Base-by-base conservation (phyloP, 1,139 yeast species). In the Groenewaldozyma auringiensis region DNA sequence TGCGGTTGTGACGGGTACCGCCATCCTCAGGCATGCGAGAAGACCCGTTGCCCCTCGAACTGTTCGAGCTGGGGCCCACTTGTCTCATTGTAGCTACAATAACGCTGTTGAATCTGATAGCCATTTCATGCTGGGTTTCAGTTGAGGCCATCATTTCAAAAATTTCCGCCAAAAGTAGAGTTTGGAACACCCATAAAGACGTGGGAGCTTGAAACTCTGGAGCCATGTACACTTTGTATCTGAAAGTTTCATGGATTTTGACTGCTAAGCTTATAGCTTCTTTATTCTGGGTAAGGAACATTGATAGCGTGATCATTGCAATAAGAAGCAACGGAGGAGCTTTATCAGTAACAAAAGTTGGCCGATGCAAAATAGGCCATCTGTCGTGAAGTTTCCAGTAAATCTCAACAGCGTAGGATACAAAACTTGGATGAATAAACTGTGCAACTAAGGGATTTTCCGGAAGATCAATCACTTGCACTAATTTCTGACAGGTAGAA, bases 101-200 rank as follows among this genome's bases (percentile, higher is more conserved):
- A n/a, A 56, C 60, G 36, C 52, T 51, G 45, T 56, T 56, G 45
- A 56, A 56, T 14, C 59, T 41, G n/a, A 53, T 53, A 2, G 60
- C 57, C 55, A 56, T 47, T 37, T 56, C 58, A 37, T 56, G 60
- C 42, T 82, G 88, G 56, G 81, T 64, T 33, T 67, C 66, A 50
- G 85, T 66, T 50, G 74, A 66, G 27, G 57, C 48, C 49, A 78
- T 74, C 59, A 81, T 78, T 55, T 83, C 89, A 52, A 75, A 77
- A 58, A 76, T 75, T 57, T 82, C 88, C 27, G 83, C 63, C 44
- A 83, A 57, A 43, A 79, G 65, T 42, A 83, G 64, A 44, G 81
- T 69, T 57, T 82, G 89, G 42, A 82, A 68, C 1, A 81, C 71
- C 81, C 86, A 81, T 3, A 79, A 65, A 43, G 73, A 69, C 1